phyloP scores from a whole-genome alignment of 177 flowering plant genomes.

The Vitis hybrid region DNA sequence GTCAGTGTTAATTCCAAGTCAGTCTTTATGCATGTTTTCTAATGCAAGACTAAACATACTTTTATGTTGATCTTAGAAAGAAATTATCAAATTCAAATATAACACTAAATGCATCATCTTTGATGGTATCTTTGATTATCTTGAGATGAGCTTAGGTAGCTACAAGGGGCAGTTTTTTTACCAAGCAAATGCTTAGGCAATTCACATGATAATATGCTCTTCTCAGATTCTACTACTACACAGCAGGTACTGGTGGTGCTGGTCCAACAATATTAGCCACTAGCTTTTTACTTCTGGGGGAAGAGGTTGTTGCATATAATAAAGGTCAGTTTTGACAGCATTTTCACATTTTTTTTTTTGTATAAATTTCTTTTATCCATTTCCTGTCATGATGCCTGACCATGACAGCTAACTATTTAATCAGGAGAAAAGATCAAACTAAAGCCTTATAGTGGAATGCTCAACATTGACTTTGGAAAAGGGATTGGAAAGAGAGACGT shows the following conservation, averaged over 20 bases:
- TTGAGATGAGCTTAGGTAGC: neutral
- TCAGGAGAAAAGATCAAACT: slow-evolving; percentile 79
- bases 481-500: slow-evolving; percentile 90
- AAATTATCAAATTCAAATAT: neutral
- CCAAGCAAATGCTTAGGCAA: neutral
- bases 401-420: slow-evolving; percentile 9
- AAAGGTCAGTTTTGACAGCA: slow-evolving; percentile 54
- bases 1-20: no score
- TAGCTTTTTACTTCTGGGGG: slow-evolving; percentile 95
- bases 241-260: slow-evolving; percentile 98
- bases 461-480: slow-evolving; percentile 87
- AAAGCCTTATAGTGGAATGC: slow-evolving; percentile 89
- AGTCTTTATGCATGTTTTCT: no score
- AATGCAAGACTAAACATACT: neutral
- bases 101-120: neutral
- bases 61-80: neutral
- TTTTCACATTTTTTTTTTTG: neutral
- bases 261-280: slow-evolving; percentile 97
- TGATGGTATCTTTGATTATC: neutral
- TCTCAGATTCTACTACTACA: slow-evolving; percentile 86
- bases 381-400: slow-evolving; percentile 6
- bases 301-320: slow-evolving; percentile 87
- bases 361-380: neutral
- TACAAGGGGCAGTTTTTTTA: neutral
- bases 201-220: slow-evolving; percentile 4